Evolutionary conservation across 202 grass and related monocot species (phyloP).

Genomic region (Zizania palustris): DNA sequence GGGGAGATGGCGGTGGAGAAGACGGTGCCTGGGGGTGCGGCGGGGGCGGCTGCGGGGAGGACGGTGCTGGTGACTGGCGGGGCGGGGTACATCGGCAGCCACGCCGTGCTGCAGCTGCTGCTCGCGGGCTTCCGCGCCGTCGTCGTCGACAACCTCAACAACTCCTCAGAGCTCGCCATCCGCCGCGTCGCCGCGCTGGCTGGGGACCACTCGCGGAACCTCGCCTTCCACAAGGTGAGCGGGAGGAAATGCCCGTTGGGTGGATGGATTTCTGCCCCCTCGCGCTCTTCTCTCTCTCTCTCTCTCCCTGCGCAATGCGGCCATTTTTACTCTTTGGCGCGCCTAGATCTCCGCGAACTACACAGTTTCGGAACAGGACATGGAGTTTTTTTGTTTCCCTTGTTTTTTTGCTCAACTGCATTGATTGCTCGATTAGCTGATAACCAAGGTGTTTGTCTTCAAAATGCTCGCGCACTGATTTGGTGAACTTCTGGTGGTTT

Average conservation of each 20-base stretch:
- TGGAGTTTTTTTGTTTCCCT: background rate
- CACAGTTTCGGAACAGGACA: background rate
- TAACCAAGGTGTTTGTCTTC: background rate
- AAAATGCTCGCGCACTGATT: background rate
- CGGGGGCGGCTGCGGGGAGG: constrained; percentile 18
- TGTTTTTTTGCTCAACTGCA: background rate
- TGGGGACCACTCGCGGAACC: constrained; percentile 53
- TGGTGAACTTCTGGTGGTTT: background rate
- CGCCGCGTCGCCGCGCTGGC: constrained; percentile 63
- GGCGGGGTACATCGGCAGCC: constrained; percentile 81
- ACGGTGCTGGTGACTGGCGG: constrained; percentile 74
- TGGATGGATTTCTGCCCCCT: no score
- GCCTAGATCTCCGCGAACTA: constrained; percentile 34
- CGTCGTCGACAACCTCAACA: constrained; percentile 73
- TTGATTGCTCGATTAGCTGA: background rate
- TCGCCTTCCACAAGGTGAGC: constrained; percentile 72
- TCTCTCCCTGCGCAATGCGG: constrained; percentile 21
- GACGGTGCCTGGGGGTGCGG: constrained; percentile 21
- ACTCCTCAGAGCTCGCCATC: constrained; percentile 67
- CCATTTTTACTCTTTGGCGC: background rate
- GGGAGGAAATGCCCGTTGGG: background rate
- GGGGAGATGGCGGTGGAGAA: constrained; percentile 49
- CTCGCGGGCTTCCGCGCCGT: constrained; percentile 60
- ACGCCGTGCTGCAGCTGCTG: constrained; percentile 79
- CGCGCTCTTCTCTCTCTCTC: background rate